Base-by-base conservation (phyloP, 805 yeast species). In the Priceomyces medius region DNA sequence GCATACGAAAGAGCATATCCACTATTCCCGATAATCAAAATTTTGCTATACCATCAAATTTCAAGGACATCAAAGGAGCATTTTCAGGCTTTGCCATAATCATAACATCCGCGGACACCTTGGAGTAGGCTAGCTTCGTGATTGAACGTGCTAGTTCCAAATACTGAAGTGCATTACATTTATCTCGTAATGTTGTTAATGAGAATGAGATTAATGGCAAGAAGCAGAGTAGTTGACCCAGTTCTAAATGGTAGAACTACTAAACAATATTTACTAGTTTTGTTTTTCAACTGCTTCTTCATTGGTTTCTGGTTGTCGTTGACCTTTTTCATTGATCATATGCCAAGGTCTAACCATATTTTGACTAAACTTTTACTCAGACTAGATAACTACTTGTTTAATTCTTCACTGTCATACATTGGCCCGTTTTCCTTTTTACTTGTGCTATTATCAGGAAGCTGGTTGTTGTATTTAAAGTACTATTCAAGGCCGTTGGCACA, bases 291-390 rank as follows among this genome's bases (percentile, higher is more conserved):
- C 24, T 13, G 39, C 29, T 31, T 31, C 33, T 31, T 43, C 20
- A 19, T 43, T 7, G 20, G 31, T 16, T 14, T 44, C 18, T 44
- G 47, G 47, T 8, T 38, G 7, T 13, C 32, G 7, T 45, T 35
- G 37, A 41, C 41, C n/a, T 42, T 16, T 35, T 35, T 14, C 24
- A 20, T 33, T 23, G 38, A 24, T 31, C 42, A n/a, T 42, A 78
- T 79, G 29, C 86, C 38, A 20, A 42, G 34, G 5, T 39, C 33
- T 41, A 87, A 44, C 88, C 87, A 0, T 42, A 51, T 8, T 77
- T 80, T 46, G 72, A 73, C 51, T 78, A 77, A 73, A 41, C 51
- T 77, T 16, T 68, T 75, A 9, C 69, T 66, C 44, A 60, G 66
- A 38, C 48, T 62, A 48, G 88, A 69, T 61, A 51, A 53, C 20